Evolutionary conservation across 1,284 basidiomycete species (phyloP).

Genomic region (Puccinia horiana): DNA sequence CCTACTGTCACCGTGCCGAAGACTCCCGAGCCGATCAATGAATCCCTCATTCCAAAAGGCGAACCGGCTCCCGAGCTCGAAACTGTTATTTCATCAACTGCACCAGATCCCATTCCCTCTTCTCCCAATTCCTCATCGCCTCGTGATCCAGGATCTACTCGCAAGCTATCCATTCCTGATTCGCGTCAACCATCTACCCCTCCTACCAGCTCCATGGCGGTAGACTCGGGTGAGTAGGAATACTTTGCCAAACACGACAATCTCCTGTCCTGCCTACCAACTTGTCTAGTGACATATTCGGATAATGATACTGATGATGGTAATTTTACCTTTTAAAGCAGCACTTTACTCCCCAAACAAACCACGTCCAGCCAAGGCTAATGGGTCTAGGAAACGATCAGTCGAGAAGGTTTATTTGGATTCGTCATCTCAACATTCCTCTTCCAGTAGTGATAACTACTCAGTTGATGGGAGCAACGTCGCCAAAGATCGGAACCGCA

Average conservation of each 20-base stretch:
- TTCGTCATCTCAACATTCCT: constrained; percentile 35
- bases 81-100: not conserved
- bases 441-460: constrained; percentile 31
- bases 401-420: constrained; percentile 44
- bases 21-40: not conserved
- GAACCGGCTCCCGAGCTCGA: constrained; percentile 1
- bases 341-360: not conserved
- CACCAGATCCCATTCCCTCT: not conserved
- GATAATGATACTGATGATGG: not conserved
- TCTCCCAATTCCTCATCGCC: not conserved
- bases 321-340: not conserved
- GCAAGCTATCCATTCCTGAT: not conserved
- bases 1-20: not conserved
- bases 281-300: not conserved
- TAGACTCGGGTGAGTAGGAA: constrained; percentile 29
- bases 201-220: not conserved
- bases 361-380: not conserved
- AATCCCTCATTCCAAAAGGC: not conserved
- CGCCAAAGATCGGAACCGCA: not conserved
- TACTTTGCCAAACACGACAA: not conserved
- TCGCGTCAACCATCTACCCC: not conserved
- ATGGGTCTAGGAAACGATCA: constrained; percentile 15
- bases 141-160: not conserved
- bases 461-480: not conserved
- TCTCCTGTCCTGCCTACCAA: not conserved